Base-by-base conservation (phyloP, 306 rosid genomes). In the Cicer pinnatifidum region DNA sequence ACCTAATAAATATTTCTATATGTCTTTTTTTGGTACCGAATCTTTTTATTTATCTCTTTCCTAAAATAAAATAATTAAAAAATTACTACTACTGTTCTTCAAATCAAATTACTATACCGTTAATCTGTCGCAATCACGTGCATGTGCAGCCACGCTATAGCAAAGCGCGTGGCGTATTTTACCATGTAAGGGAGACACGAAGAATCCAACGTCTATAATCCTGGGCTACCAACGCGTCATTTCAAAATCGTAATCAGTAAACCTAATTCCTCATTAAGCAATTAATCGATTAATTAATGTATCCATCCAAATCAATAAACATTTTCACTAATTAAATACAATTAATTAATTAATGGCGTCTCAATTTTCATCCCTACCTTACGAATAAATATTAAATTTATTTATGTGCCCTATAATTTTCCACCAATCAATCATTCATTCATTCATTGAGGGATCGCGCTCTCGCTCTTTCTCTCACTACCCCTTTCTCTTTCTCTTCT, bases 371-470 rank as follows among this genome's bases (percentile, higher is more conserved):
- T 72, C 28, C 74, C 57, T 61, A 61, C 73, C 47, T 70, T 63
- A 12, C 38, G 33, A 81, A 69, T 69, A 61, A 61, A 62, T 20
- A 11, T 5, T 61, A 7, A n/a, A 13, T 61, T 61, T 8, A 15
- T 23, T 69, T 69, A 8, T 63, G 52, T 65, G 67, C 48, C 71
- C 77, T 77, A 73, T 71, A 69, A 77, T 46, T 85, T 71, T 71
- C 83, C 61, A 77, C 88, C 85, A 64, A 83, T 84, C 96, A 88
- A 83, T 88, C 88, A 67, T 68, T 82, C 95, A 67, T 68, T 82
- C 95, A 85, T 84, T 89, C 87, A 85, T 81, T 82, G 67, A 72
- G 86, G 63, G 82, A 85, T 90, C 84, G 33, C 82, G 17, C 75
- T 78, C 44, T 41, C 48, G 41, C 19, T 28, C 75, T 11, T 67